Conservation (phyloP, 345 rosid genomes). For the Hirschfeldia incana region DNA sequence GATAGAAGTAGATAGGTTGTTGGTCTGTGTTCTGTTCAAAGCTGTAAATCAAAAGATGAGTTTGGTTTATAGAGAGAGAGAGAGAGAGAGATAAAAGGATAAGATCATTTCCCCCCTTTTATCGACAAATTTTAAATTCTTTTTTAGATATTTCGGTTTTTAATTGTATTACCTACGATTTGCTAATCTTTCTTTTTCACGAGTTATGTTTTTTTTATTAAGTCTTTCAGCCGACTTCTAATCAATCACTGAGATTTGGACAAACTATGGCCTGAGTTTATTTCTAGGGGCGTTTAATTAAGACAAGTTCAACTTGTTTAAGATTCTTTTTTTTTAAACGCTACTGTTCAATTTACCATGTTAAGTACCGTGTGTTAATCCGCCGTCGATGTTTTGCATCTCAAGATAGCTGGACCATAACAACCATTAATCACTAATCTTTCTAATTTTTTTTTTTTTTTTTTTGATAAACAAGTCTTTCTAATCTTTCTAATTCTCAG, state of each 20-base stretch:
- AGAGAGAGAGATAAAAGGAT: not conserved
- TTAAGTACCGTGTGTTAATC: not conserved
- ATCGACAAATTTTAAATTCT: not conserved
- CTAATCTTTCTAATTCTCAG: too few relatives aligned
- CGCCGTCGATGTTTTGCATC: not conserved
- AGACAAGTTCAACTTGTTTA: not conserved
- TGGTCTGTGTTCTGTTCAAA: conserved; percentile 10
- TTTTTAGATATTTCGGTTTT: not conserved
- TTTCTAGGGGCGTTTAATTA: not conserved
- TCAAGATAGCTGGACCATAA: not conserved
- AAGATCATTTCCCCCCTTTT: not conserved
- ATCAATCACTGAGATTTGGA: not conserved
- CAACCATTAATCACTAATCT: not conserved
- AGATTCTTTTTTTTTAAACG: not conserved
- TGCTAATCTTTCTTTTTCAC: not conserved
- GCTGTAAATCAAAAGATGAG: conserved; percentile 21
- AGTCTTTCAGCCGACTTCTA: not conserved
- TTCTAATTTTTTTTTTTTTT: not conserved
- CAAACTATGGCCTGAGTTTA: not conserved
- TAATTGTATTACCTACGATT: not conserved
- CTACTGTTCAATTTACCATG: not conserved
- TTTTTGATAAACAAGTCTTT: too few relatives aligned
- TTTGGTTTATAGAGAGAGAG: not conserved
- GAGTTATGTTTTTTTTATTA: not conserved
- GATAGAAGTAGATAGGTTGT: not conserved